Conservation (phyloP, 2,329 filamentous ascomycete species). For the Scedosporium dehoogii region DNA sequence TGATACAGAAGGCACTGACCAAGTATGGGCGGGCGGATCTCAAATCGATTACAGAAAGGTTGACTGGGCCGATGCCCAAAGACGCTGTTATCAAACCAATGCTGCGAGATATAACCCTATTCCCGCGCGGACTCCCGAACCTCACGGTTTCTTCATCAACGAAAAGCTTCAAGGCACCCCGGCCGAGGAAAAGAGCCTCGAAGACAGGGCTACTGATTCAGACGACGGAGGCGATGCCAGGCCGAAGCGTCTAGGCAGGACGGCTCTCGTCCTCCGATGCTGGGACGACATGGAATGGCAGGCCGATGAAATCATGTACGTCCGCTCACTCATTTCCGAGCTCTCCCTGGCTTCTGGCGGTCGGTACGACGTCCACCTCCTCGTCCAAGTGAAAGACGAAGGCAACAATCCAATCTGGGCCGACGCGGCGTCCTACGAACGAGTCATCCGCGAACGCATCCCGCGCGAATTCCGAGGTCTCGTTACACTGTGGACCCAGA, state of each 20-base stretch:
- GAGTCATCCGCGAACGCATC: constrained; percentile 56
- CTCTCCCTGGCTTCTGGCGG: constrained; percentile 71
- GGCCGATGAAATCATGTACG: constrained; percentile 69
- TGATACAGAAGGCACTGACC: constrained; percentile 69
- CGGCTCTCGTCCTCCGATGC: constrained; percentile 70
- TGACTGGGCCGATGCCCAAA: constrained; percentile 71
- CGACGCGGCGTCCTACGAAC: constrained; percentile 57
- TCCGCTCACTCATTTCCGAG: constrained; percentile 78
- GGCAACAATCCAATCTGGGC: constrained; percentile 68
- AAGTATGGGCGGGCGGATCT: constrained; percentile 61
- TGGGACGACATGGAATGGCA: constrained; percentile 76
- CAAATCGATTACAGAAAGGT: constrained; percentile 70
- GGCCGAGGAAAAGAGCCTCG: neutral
- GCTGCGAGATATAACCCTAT: constrained; percentile 53
- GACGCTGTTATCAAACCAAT: constrained; percentile 64
- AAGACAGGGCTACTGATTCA: neutral
- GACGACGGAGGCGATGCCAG: neutral
- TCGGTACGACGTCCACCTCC: constrained; percentile 76
- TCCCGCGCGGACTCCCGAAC: constrained; percentile 25
- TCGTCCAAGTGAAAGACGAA: constrained; percentile 76
- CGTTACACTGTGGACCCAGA: constrained; percentile 86
- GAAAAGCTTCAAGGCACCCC: constrained; percentile 15
- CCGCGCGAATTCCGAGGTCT: constrained; percentile 82
- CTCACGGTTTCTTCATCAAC: constrained; percentile 42
- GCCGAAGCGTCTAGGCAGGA: constrained; percentile 39